Percentiles rank a stretch among this genome's conserved stretches.
phyloP scores from a whole-genome alignment of 2,329 filamentous ascomycete genomes.

The Xylariaceae sp. region DNA sequence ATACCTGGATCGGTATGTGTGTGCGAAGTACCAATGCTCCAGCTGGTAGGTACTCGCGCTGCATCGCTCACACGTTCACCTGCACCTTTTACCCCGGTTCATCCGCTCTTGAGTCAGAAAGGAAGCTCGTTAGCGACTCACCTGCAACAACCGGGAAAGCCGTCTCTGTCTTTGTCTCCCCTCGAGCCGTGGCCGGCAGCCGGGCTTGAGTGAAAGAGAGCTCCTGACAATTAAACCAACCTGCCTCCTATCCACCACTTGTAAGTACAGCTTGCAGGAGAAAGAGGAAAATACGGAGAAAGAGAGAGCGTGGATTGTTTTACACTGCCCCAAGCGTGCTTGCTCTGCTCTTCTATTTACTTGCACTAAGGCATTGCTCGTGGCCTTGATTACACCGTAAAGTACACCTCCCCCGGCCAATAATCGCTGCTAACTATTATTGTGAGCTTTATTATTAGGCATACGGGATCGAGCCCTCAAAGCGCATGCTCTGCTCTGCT shows the following conservation, averaged over 20 bases:
- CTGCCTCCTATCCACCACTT: no score
- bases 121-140: constrained; percentile 23
- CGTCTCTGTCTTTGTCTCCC: not conserved
- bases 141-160: constrained; percentile 7
- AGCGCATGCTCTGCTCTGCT: no score
- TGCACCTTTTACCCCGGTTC: constrained; percentile 14
- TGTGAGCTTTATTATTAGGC: no score
- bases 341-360: not conserved
- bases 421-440: no score
- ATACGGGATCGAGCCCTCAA: no score
- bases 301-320: not conserved
- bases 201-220: constrained; percentile 4
- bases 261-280: no score
- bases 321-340: constrained; percentile 7
- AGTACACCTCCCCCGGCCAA: no score
- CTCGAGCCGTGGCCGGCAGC: not conserved
- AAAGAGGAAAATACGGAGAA: no score
- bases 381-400: no score
- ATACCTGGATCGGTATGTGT: constrained; percentile 5
- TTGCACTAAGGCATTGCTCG: no score
- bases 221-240: not conserved
- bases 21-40: not conserved
- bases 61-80: not conserved
- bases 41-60: constrained; percentile 8
- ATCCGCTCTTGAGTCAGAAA: constrained; percentile 32